phyloP scores from a whole-genome alignment of 225 moss, liverwort and hornwort species.

The Anthoceros angustus region DNA sequence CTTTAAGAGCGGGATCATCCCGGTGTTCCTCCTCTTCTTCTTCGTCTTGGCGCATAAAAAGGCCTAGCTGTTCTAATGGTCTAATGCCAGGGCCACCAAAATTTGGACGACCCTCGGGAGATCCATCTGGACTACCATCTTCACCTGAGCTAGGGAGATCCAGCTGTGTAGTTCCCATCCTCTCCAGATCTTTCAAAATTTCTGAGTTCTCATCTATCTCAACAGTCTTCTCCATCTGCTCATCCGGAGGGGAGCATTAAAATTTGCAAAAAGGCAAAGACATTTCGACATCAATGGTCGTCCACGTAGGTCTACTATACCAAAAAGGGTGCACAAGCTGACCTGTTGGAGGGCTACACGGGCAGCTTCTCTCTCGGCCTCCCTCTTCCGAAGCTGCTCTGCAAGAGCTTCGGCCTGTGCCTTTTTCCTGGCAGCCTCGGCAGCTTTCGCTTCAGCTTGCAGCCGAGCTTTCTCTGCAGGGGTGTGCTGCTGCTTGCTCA shows the following conservation, averaged over 20 bases:
- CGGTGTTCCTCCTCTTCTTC: conserved; percentile 37
- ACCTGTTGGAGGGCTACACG: conserved; percentile 78
- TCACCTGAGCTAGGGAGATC: conserved; percentile 68
- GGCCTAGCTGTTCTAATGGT: conserved; percentile 76
- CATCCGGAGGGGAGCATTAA: background rate
- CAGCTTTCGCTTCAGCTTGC: conserved; percentile 86
- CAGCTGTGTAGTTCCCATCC: conserved; percentile 52
- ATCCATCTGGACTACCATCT: conserved; percentile 41
- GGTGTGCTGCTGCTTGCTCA: background rate
- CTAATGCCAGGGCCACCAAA: conserved; percentile 71
- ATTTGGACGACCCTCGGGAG: conserved; percentile 56
- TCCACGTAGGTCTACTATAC: background rate
- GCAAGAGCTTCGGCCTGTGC: conserved; percentile 64
- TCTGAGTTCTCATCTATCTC: conserved; percentile 86
- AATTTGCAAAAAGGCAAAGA: no score
- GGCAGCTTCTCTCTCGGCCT: conserved; percentile 81
- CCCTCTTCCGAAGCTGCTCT: conserved; percentile 52
- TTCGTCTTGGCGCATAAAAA: conserved; percentile 87
- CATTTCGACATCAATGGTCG: background rate
- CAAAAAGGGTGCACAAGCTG: background rate
- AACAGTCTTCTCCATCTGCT: conserved; percentile 92
- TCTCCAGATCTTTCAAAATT: conserved; percentile 74
- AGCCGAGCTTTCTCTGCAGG: conserved; percentile 75
- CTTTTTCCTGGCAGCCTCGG: conserved; percentile 55
- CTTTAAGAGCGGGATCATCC: background rate